Evolutionary conservation across 1,284 basidiomycete genomes (phyloP).

Genomic region (Malassezia psittaci): DNA sequence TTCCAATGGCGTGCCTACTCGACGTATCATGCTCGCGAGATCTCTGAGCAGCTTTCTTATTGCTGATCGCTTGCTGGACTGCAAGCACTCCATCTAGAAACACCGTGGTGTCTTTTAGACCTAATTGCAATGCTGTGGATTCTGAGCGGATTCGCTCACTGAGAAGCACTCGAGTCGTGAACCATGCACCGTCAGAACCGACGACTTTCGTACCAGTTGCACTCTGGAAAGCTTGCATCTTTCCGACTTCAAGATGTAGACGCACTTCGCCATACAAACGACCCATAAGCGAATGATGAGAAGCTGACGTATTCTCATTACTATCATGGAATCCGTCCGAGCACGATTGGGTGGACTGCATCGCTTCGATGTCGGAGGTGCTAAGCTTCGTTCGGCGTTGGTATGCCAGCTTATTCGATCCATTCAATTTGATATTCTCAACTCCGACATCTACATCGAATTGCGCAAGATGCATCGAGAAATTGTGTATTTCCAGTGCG

Average conservation of each 20-base stretch:
- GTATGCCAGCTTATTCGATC: constrained; percentile 15
- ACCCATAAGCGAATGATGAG: background rate
- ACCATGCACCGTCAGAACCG: background rate
- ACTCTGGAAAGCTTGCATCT: background rate
- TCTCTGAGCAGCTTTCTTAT: too few relatives aligned
- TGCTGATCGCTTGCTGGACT: background rate
- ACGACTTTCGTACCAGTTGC: background rate
- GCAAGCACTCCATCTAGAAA: background rate
- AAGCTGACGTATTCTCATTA: background rate
- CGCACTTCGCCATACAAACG: constrained; percentile 1
- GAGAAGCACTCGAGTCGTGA: background rate
- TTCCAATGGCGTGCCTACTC: too few relatives aligned
- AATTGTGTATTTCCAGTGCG: constrained; percentile 31
- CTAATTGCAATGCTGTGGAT: background rate
- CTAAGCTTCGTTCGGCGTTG: constrained; percentile 19
- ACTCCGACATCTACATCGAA: constrained; percentile 19
- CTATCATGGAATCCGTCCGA: constrained; percentile 10
- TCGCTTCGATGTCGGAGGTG: constrained; percentile 13
- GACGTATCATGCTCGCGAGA: too few relatives aligned
- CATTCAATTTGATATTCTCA: background rate
- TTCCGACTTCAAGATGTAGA: background rate
- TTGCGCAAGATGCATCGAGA: constrained; percentile 28
- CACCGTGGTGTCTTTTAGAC: constrained; percentile 1
- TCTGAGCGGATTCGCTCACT: background rate
- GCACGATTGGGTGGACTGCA: background rate